Base-by-base conservation (phyloP, 352 stramenopile species). In the Globisporangium okanoganense region DNA sequence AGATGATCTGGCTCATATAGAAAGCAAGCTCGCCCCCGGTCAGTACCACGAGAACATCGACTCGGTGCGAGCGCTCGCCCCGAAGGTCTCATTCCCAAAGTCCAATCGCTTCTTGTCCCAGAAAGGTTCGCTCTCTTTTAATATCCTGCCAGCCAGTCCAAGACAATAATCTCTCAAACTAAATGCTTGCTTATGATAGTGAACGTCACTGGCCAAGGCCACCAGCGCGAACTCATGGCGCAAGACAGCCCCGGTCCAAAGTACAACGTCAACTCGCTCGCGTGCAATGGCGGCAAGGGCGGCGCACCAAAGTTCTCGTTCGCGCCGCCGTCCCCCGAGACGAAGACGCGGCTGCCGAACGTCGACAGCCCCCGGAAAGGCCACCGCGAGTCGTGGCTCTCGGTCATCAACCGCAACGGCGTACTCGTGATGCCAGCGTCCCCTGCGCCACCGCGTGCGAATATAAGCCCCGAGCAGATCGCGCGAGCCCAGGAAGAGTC, bases 351-450 rank as follows among this genome's bases (percentile, higher is more conserved):
- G 13, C 54, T 88, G 20, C 72, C 79, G 20, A 78, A 78, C 16
- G 74, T 90, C 22, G 75, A 76, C 47, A 84, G 63, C 47, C 76
- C 83, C 27, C 74, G 69, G 0, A 73, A 73, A 36, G 79, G 81
- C 36, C 79, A 87, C 44, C 85, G 85, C 13, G 85, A 91, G 53
- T 92, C 85, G 27, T 94, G 85, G 85, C 53, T 94, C 22, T 91
- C 80, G 3, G 78, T 85, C 5, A 91, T 94, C 61, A 90, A 94
- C 55, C 82, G 74, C 57, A 92, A 94, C 35, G 85, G 83, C n/a
- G 75, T 94, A 13, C 60, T 94, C 13, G 61, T 93, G 49, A 88
- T 90, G 76, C 81, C 83, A 0, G 55, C 76, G 16, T 87, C 79
- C 0, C 76, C 78, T 6, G 24, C 36, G 16, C 59, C 61, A 14